A percentile compares a stretch with the other conserved stretches of the same genome.
phyloP scores from a whole-genome alignment of 257 asterid genomes.

The Sherardia arvensis region DNA sequence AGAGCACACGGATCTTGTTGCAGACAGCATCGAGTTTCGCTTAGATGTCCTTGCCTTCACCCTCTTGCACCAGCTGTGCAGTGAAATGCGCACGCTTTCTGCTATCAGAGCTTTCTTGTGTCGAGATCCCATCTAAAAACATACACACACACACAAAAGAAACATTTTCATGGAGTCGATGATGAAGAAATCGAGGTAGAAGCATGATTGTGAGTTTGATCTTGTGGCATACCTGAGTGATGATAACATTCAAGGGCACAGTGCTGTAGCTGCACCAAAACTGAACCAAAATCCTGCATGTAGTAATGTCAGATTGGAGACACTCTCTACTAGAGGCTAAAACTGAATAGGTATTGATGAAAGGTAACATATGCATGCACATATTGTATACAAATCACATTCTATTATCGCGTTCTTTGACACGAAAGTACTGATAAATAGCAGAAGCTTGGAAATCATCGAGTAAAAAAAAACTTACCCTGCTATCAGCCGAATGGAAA shows the following conservation, averaged over 20 bases:
- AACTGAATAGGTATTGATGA: no score
- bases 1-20: conserved; percentile 66
- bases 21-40: conserved; percentile 35
- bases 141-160: not conserved
- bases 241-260: conserved; percentile 61
- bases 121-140: conserved; percentile 66
- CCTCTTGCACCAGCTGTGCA: conserved; percentile 94
- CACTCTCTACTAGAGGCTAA: no score
- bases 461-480: conserved; percentile 37
- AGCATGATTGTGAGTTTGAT: not conserved
- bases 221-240: conserved; percentile 49
- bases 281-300: conserved; percentile 67
- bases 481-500: conserved; percentile 45
- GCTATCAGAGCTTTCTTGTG: conserved; percentile 78
- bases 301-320: no score
- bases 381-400: not conserved
- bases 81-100: conserved; percentile 70
- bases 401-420: not conserved
- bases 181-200: not conserved
- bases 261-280: conserved; percentile 94
- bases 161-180: not conserved
- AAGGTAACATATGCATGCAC: not conserved
- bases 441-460: not conserved
- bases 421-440: not conserved
- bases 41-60: conserved; percentile 54